Evolutionary conservation across 2,329 filamentous ascomycete species (phyloP).

Genomic region (Sclerotinia nivalis): DNA sequence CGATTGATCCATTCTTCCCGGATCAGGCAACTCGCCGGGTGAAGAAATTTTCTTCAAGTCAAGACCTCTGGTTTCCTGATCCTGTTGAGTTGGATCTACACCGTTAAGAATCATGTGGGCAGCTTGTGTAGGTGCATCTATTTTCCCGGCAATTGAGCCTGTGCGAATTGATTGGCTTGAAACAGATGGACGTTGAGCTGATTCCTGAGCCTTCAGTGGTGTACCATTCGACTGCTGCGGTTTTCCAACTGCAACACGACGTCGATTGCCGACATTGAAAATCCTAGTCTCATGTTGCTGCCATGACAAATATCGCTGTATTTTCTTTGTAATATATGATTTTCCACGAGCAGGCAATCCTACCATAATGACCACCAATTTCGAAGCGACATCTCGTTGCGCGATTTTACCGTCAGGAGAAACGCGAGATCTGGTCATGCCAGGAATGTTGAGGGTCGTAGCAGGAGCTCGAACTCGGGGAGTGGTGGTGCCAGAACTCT

Average conservation of each 20-base stretch:
- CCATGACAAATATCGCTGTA: constrained; percentile 94
- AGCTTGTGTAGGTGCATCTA: constrained; percentile 49
- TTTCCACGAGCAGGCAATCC: constrained; percentile 93
- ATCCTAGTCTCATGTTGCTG: constrained; percentile 93
- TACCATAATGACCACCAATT: constrained; percentile 98
- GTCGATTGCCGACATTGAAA: constrained; percentile 94
- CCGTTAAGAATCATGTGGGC: constrained; percentile 61
- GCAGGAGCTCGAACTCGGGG: constrained; percentile 79
- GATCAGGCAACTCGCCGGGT: constrained; percentile 41
- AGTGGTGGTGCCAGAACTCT: constrained; percentile 75
- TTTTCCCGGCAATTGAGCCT: constrained; percentile 29
- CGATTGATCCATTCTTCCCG: constrained; percentile 72
- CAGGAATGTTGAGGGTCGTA: constrained; percentile 94
- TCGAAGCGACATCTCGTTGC: constrained; percentile 89
- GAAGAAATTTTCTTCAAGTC: constrained; percentile 23
- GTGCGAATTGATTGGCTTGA: constrained; percentile 22
- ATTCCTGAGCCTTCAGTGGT: constrained; percentile 28
- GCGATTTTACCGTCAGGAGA: constrained; percentile 95
- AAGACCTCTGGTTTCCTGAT: constrained; percentile 27
- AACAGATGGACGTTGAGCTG: not conserved
- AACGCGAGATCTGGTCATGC: constrained; percentile 90
- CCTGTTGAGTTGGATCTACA: constrained; percentile 32
- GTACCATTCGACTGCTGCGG: constrained; percentile 28
- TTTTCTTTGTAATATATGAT: constrained; percentile 98
- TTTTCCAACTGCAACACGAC: constrained; percentile 73